Base-by-base conservation (phyloP, 108 stramenopile genomes). In the Discostella pseudostelligera region DNA sequence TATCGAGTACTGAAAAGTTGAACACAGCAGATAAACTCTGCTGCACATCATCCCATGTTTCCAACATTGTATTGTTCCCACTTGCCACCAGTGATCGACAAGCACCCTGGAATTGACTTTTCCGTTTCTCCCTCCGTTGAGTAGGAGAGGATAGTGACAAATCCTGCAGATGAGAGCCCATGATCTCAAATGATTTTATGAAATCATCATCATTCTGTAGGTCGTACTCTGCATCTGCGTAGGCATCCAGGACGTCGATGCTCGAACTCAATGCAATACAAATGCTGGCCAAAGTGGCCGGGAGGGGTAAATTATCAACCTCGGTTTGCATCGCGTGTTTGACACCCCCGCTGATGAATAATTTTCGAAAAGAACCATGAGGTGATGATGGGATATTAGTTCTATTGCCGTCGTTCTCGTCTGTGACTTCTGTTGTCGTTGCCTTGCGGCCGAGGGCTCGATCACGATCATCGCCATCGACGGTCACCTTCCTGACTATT, bases 261-360 rank as follows among this genome's bases (percentile, higher is more conserved):
- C 70, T 54, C 9, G 13, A 20, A 14, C 29, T 21, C 39, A 70
- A 59, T 0, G 57, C 50, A 35, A 66, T 13, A 24, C 69, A 70
- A 7, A 71, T 26, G 37, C 32, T 65, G 28, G 64, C 37, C 17
- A 71, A 10, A 1, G 70, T 59, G 2, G 63, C 57, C 7, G 75
- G 75, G 56, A 76, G 64, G 22, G 67, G 62, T 11, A 76, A 32
- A 24, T 49, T 55, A 5, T 59, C 43, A 35, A 71, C 44, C 54
- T 69, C 69, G 1, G n/a, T 4, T 19, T 47, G 56, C 51, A 76
- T 71, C 42, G 51, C 17, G 0, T 9, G 37, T 7, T 35, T 59
- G n/a, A 63, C 70, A 21, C 53, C 12, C 6, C 25, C 6, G 16
- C 59, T 43, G 22, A 75, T 39, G 37, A 45, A 75, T 11, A 74